phyloP scores from a whole-genome alignment of 2,329 filamentous ascomycete species.

The Elsinoe ampelina region DNA sequence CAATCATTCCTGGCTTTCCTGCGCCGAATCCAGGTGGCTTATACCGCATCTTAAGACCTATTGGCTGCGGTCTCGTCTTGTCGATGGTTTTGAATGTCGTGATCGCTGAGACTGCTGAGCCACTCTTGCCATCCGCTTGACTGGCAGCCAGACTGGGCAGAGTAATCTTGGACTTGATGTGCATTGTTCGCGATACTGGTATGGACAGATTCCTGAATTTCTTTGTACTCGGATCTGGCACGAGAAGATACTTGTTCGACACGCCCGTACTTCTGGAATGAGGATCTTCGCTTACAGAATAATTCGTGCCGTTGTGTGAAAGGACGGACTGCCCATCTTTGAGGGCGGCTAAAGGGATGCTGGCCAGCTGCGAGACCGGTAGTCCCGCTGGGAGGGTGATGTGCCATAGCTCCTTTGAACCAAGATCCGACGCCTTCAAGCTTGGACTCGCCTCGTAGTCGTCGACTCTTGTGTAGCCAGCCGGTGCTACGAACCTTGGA shows the following conservation, averaged over 20 bases:
- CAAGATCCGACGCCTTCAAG: constrained; percentile 49
- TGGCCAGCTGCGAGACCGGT: constrained; percentile 57
- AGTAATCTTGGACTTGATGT: constrained; percentile 54
- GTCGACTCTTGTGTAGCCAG: constrained; percentile 38
- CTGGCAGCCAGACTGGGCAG: constrained; percentile 37
- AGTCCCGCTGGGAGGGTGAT: constrained; percentile 64
- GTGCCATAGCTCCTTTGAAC: constrained; percentile 72
- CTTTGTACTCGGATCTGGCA: constrained; percentile 40
- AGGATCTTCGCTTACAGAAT: constrained; percentile 29
- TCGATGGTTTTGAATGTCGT: background rate
- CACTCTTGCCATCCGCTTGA: constrained; percentile 33
- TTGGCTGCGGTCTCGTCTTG: constrained; percentile 50
- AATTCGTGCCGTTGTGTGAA: constrained; percentile 55
- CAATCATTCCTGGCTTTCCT: constrained; percentile 36
- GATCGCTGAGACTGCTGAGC: constrained; percentile 32
- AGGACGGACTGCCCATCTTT: constrained; percentile 47
- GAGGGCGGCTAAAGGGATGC: constrained; percentile 53
- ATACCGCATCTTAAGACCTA: constrained; percentile 58
- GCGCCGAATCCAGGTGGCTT: constrained; percentile 53
- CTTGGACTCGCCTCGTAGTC: constrained; percentile 33
- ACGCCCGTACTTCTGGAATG: constrained; percentile 11
- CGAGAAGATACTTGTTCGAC: constrained; percentile 18
- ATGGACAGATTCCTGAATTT: constrained; percentile 26
- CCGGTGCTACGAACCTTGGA: constrained; percentile 25
- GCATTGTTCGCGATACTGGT: constrained; percentile 32